These are phyloP conservation scores for Lanmaoa rubissima DNA, from an alignment of 768 basidiomycete genomes.

Conservation along the genomic window DNA sequence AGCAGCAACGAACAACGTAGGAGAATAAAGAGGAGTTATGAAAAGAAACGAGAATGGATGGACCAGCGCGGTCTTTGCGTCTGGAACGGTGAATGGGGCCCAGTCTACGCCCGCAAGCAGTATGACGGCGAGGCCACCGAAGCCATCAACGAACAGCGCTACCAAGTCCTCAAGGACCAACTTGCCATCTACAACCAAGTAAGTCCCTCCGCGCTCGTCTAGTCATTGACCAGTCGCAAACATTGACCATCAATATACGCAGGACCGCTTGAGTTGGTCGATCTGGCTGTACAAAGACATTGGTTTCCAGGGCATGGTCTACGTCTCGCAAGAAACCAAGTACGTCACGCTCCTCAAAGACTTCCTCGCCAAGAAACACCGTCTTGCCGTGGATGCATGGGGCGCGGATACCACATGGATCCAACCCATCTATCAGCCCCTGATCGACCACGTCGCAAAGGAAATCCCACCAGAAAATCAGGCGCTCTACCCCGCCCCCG, in stretches of 20 bases:
- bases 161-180: slow-evolving; percentile 70
- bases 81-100: slow-evolving; percentile 85
- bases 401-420: slow-evolving; percentile 64
- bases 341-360: slow-evolving; percentile 68
- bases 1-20: slow-evolving; percentile 51
- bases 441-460: slow-evolving; percentile 58
- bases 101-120: slow-evolving; percentile 68
- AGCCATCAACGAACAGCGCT: slow-evolving; percentile 61
- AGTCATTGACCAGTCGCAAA: background rate
- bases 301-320: slow-evolving; percentile 85
- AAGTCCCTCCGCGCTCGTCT: background rate
- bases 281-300: slow-evolving; percentile 90
- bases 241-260: background rate
- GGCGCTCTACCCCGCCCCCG: slow-evolving; percentile 58
- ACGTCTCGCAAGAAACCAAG: slow-evolving; percentile 62
- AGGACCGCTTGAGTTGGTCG: slow-evolving; percentile 72
- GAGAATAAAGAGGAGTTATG: slow-evolving; percentile 56
- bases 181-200: slow-evolving; percentile 62
- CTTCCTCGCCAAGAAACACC: slow-evolving; percentile 77
- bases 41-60: slow-evolving; percentile 79
- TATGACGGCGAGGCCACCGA: slow-evolving; percentile 61
- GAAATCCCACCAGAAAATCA: slow-evolving; percentile 53
- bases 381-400: slow-evolving; percentile 76
- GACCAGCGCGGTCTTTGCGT: slow-evolving; percentile 61
- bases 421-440: slow-evolving; percentile 58